phyloP scores from a whole-genome alignment of 768 basidiomycete genomes.

The Pholiota microspora region DNA sequence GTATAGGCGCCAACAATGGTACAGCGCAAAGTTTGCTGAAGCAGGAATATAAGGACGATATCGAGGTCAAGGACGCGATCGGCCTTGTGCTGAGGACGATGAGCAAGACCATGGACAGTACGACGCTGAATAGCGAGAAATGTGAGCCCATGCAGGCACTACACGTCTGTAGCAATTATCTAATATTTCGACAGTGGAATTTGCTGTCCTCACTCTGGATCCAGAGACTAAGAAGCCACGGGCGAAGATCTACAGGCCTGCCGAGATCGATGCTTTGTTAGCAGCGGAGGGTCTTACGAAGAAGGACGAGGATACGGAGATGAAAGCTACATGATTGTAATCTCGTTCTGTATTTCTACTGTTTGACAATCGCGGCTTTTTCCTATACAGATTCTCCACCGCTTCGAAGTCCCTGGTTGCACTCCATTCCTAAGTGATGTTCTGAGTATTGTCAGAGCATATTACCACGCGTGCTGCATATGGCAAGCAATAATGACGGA shows the following conservation, averaged over 20 bases:
- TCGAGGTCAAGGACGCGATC: constrained; percentile 87
- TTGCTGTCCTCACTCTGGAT: constrained; percentile 90
- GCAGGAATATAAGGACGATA: constrained; percentile 98
- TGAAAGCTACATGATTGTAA: constrained; percentile 49
- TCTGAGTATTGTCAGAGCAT: too few species aligned
- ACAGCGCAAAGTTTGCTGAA: constrained; percentile 94
- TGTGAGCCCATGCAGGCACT: constrained; percentile 47
- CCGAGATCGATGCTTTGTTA: constrained; percentile 85
- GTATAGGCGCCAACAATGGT: constrained; percentile 97
- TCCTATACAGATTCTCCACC: too few species aligned
- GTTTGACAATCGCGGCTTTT: constrained; percentile 8
- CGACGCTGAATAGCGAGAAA: constrained; percentile 94
- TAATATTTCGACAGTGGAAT: constrained; percentile 67
- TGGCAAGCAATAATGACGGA: too few species aligned
- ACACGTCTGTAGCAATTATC: constrained; percentile 4
- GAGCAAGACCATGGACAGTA: constrained; percentile 99
- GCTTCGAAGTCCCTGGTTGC: too few species aligned
- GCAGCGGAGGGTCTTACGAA: constrained; percentile 79
- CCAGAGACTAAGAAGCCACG: constrained; percentile 71
- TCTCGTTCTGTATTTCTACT: constrained; percentile 27
- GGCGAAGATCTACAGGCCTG: constrained; percentile 88
- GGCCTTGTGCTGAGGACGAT: constrained; percentile 90
- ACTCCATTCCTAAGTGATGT: too few species aligned
- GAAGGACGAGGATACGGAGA: constrained; percentile 82
- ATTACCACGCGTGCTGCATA: too few species aligned